These are phyloP conservation scores for Sporobolomyces phaffii DNA, from an alignment of 768 basidiomycete species.

Conservation along the genomic window DNA sequence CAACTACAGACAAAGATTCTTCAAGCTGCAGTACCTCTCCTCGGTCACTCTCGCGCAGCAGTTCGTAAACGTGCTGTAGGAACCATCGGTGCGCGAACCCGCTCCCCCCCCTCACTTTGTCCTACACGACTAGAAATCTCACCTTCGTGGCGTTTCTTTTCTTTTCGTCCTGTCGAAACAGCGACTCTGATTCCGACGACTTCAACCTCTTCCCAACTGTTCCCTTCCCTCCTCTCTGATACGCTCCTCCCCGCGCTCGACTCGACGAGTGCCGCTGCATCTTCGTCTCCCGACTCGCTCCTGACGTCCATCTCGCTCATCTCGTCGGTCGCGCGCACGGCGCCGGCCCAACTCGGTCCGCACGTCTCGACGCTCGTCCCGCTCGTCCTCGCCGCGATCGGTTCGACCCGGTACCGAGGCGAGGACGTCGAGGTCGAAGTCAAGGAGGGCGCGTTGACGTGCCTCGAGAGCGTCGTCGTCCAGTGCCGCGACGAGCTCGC, in stretches of 20 bases:
- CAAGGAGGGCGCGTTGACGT: slow-evolving; percentile 65
- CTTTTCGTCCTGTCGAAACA: not conserved
- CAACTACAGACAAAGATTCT: slow-evolving; percentile 67
- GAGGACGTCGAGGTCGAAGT: slow-evolving; percentile 51
- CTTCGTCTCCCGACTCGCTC: slow-evolving; percentile 20
- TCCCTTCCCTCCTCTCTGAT: slow-evolving; percentile 20
- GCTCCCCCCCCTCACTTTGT: too few species aligned
- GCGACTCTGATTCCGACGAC: slow-evolving; percentile 23
- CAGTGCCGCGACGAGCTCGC: slow-evolving; percentile 57
- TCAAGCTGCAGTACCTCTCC: slow-evolving; percentile 59
- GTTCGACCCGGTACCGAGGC: not conserved
- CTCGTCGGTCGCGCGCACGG: slow-evolving; percentile 60
- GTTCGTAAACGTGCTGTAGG: slow-evolving; percentile 89
- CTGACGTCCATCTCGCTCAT: slow-evolving; percentile 54
- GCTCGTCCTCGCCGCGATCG: slow-evolving; percentile 60
- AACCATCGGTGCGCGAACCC: slow-evolving; percentile 63
- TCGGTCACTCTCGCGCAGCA: slow-evolving; percentile 69
- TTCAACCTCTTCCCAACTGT: slow-evolving; percentile 5
- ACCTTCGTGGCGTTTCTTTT: not conserved
- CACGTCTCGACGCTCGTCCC: slow-evolving; percentile 53
- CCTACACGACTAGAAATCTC: too few species aligned
- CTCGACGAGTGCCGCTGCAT: not conserved
- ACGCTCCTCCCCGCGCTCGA: slow-evolving; percentile 31
- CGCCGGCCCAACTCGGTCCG: slow-evolving; percentile 36
- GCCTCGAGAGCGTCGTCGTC: slow-evolving; percentile 76